Evolutionary conservation across 257 asterid species (phyloP).

Genomic region (Nemophila menziesii): DNA sequence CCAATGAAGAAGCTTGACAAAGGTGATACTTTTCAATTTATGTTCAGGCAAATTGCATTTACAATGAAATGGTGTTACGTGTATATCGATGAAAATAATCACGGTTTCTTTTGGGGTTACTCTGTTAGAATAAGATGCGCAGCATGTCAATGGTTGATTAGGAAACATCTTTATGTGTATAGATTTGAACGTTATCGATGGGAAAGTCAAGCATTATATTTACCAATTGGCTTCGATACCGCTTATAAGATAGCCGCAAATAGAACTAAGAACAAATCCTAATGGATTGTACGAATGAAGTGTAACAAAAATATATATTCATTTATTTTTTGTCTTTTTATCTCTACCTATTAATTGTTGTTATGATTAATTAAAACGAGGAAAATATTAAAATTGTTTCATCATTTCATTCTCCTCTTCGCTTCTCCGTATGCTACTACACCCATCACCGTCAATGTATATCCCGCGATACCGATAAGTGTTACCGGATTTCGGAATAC

Average conservation of each 20-base stretch:
- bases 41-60: slow-evolving; percentile 15
- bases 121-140: slow-evolving; percentile 18
- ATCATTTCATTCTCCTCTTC: slow-evolving; percentile 69
- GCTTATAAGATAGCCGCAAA: no score
- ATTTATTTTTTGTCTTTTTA: no score
- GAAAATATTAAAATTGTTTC: not conserved
- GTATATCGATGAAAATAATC: slow-evolving; percentile 7
- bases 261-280: no score
- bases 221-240: slow-evolving; percentile 7
- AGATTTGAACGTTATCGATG: slow-evolving; percentile 14
- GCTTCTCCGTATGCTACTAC: slow-evolving; percentile 96
- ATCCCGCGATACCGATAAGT: slow-evolving; percentile 79
- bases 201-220: slow-evolving; percentile 19
- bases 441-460: slow-evolving; percentile 88
- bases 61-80: slow-evolving; percentile 23
- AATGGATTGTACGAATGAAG: no score
- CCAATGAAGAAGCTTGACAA: not conserved
- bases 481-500: slow-evolving; percentile 87
- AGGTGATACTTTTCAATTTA: slow-evolving; percentile 6
- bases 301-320: no score
- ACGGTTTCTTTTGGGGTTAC: slow-evolving; percentile 19
- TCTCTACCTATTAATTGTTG: no score
- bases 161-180: slow-evolving; percentile 10
- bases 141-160: slow-evolving; percentile 17
- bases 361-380: no score